Base-by-base conservation (phyloP, 1,139 yeast genomes). In the Blastobotrys raffinosifermentans region DNA sequence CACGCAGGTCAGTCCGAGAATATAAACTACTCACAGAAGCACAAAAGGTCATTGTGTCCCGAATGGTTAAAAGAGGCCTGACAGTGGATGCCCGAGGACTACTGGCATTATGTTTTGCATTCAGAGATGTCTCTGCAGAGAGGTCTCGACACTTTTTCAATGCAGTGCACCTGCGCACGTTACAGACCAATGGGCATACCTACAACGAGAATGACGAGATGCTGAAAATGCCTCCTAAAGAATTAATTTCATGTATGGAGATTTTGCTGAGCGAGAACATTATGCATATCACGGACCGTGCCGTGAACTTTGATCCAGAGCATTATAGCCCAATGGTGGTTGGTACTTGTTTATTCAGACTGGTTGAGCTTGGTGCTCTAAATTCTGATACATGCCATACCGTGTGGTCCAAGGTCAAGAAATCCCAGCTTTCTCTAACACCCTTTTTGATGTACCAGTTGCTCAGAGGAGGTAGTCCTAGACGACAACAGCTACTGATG, bases 31-130 rank as follows among this genome's bases (percentile, higher is more conserved):
- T 57, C 3, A 32, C 49, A 7, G 49, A 47, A 19, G 58, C 60
- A 1, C 59, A 55, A 34, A 40, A 48, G 11, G 26, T 45, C 19
- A 30, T 59, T 8, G 57, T 54, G 1, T 40, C 35, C 8, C 42
- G 41, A 4, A 51, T 56, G 49, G 44, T 47, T 14, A 18, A 33
- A 5, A 29, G 26, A 10, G 34, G 26, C 1, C 26, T 50, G 3
- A 36, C 30, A 2, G n/a, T 59, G 4, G 64, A 59, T 35, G 46
- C 58, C 2, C 59, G 59, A 37, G 64, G 64, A 7, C 46, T 54
- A 20, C 38, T 56, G 13, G 52, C 58, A 2, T 36, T 59, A 16
- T 58, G 60, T 2, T 55, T 50, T 36, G 19, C 41, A 16, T 37
- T 45, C n/a, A 47, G 37, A 4, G 31, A 37, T 14, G 35, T 47